Evolutionary conservation across 306 rosid genomes (phyloP).

Genomic region (Prunus padus): DNA sequence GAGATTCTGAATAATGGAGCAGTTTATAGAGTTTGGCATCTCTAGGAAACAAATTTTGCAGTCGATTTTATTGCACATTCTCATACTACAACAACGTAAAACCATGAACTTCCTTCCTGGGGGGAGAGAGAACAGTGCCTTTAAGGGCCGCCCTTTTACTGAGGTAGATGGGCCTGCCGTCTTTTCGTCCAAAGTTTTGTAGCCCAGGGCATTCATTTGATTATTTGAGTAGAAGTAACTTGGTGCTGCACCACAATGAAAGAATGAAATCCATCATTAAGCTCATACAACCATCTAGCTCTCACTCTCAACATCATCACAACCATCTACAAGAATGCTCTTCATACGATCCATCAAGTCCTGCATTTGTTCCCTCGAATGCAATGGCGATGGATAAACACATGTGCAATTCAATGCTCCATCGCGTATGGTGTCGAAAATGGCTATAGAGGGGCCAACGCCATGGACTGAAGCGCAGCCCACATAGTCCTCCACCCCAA

Average conservation of each 20-base stretch:
- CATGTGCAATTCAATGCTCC: slow-evolving; percentile 69
- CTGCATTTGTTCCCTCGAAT: slow-evolving; percentile 78
- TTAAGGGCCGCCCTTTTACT: neutral
- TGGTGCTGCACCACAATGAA: neutral
- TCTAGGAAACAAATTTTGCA: neutral
- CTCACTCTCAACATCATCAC: slow-evolving; percentile 30
- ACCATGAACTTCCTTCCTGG: neutral
- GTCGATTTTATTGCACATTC: neutral
- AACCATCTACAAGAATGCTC: slow-evolving; percentile 54
- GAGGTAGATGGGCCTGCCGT: neutral
- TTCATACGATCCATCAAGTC: slow-evolving; percentile 62
- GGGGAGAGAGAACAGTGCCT: neutral
- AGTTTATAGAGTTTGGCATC: neutral
- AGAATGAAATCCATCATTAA: no score
- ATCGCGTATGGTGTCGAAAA: slow-evolving; percentile 62
- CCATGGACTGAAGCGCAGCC: slow-evolving; percentile 86
- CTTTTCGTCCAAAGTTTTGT: neutral
- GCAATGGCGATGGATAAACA: slow-evolving; percentile 79
- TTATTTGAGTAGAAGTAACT: no score
- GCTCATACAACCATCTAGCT: slow-evolving; percentile 6
- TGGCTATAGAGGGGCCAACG: slow-evolving; percentile 81
- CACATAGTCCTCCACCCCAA: slow-evolving; percentile 70
- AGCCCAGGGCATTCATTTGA: neutral
- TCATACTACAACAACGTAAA: neutral
- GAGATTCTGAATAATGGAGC: neutral